Percentiles rank a stretch among this genome's conserved stretches.
Conservation (phyloP, 2,329 filamentous ascomycete species). For the Colletotrichum euphorbiae region DNA sequence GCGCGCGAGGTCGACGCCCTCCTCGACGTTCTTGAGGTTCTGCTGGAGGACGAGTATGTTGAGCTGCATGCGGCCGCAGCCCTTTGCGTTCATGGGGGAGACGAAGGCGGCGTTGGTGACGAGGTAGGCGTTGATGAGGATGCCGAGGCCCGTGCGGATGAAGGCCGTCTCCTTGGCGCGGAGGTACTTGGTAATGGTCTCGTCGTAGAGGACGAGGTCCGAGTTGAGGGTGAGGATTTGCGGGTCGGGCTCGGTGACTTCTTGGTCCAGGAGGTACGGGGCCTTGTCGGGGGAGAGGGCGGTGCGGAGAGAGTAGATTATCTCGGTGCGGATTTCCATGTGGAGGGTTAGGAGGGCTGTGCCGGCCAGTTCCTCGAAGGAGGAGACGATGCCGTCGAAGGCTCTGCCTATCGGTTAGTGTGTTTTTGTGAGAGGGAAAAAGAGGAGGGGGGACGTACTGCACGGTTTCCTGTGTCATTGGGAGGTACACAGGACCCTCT, state of each 20-base stretch:
- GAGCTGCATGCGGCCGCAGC: conserved; percentile 88
- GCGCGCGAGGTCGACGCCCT: conserved; percentile 71
- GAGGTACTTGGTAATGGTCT: conserved; percentile 80
- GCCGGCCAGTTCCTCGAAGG: conserved; percentile 82
- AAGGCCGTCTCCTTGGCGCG: conserved; percentile 78
- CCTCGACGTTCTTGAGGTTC: conserved; percentile 93
- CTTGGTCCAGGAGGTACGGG: conserved; percentile 75
- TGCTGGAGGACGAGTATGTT: conserved; percentile 97
- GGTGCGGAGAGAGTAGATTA: conserved; percentile 80
- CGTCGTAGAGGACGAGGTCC: conserved; percentile 88
- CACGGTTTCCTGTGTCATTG: conserved; percentile 87
- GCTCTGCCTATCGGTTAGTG: conserved; percentile 61
- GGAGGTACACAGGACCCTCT: conserved; percentile 79
- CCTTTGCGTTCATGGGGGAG: conserved; percentile 84
- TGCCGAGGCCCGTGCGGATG: conserved; percentile 79
- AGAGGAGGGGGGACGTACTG: conserved; percentile 65
- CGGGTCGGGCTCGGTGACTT: conserved; percentile 82
- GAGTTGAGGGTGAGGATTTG: conserved; percentile 85
- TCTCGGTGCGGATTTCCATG: conserved; percentile 86
- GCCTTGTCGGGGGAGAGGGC: conserved; percentile 70
- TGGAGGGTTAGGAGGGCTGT: conserved; percentile 88
- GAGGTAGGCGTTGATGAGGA: conserved; percentile 83
- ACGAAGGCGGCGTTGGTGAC: conserved; percentile 78
- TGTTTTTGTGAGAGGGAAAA: not conserved
- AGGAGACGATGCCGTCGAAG: conserved; percentile 88